Base-by-base conservation (phyloP, 2,329 filamentous ascomycete species). In the Aspergillus ibericus region DNA sequence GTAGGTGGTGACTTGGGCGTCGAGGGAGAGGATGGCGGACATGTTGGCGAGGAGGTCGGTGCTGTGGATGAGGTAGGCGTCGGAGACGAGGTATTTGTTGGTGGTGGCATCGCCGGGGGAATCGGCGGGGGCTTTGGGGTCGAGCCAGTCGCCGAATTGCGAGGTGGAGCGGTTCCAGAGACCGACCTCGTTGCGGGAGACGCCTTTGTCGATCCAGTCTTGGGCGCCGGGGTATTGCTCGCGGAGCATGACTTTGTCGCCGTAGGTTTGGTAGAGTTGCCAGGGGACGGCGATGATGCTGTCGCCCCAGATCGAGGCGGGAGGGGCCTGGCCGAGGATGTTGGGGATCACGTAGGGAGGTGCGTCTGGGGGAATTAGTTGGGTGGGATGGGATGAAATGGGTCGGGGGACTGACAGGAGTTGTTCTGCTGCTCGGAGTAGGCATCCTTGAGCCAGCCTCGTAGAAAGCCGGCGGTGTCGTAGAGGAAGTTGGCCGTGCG, bases 401-500 rank as follows among this genome's bases (percentile, higher is more conserved):
- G 9, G 8, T 10, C n/a, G n/a, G n/a, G n/a, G n/a, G n/a, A 32
- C 9, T 32, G 10, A 32, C 66, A 64, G 1, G 56, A 46, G 3
- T 67, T 58, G 7, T 68, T 62, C 36, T 64, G 54, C 49, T 77
- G 75, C 34, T 78, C 78, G 1, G 63, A 64, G 2, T 69, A 71
- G 1, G 83, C 64, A 56, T 85, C 83, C 53, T 76, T 72, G 20
- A 81, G 72, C 83, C 81, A 87, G 53, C 67, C 74, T 20, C 72
- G 65, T 58, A 82, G 79, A 59, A 86, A 80, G 0, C 81, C 82
- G 0, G 76, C 69, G 1, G 81, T 80, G 63, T 85, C 75, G 67
- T 82, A 87, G 0, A 87, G 72, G 60, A 81, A 86, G 51, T 77
- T 81, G 0, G 82, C 78, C 0, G 82, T 80, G 0, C 81, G 79